Evolutionary conservation across 768 basidiomycete genomes (phyloP).

Genomic region (Favolaschia claudopus): DNA sequence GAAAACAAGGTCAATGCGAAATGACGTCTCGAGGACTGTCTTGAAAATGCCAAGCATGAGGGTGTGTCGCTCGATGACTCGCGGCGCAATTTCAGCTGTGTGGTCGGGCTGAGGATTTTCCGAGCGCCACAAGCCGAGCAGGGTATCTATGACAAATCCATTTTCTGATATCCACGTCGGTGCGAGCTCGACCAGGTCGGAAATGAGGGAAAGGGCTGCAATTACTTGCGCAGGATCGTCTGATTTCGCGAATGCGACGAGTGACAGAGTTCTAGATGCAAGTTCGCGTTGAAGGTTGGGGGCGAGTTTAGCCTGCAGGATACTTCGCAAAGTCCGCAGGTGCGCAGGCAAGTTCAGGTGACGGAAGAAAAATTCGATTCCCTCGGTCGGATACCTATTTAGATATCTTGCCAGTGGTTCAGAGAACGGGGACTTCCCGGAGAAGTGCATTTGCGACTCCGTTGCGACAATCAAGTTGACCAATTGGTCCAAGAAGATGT

Average conservation of each 20-base stretch:
- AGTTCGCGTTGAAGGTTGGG: conserved; percentile 77
- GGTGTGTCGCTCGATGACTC: conserved; percentile 65
- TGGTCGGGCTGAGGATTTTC: conserved; percentile 56
- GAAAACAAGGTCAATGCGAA: conserved; percentile 88
- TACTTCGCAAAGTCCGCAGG: conserved; percentile 83
- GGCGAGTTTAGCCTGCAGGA: conserved; percentile 81
- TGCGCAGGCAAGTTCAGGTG: conserved; percentile 82
- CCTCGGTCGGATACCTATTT: conserved; percentile 87
- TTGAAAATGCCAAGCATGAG: conserved; percentile 82
- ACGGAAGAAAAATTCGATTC: conserved; percentile 83
- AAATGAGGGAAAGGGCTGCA: conserved; percentile 78
- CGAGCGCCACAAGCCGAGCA: conserved; percentile 77
- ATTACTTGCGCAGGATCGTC: conserved; percentile 59
- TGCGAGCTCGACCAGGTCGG: conserved; percentile 74
- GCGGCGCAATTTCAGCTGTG: conserved; percentile 50
- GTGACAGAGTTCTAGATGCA: conserved; percentile 59
- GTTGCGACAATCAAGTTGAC: conserved; percentile 90
- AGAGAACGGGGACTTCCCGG: conserved; percentile 90
- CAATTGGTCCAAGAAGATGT: conserved; percentile 89
- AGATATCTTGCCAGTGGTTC: conserved; percentile 91
- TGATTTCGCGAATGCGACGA: conserved; percentile 62
- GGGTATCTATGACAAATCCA: conserved; percentile 68
- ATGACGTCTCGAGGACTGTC: conserved; percentile 69
- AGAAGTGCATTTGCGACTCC: conserved; percentile 91
- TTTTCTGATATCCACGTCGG: conserved; percentile 79